Conservation (phyloP, 2,329 filamentous ascomycete species). For the Fusarium sp. region DNA sequence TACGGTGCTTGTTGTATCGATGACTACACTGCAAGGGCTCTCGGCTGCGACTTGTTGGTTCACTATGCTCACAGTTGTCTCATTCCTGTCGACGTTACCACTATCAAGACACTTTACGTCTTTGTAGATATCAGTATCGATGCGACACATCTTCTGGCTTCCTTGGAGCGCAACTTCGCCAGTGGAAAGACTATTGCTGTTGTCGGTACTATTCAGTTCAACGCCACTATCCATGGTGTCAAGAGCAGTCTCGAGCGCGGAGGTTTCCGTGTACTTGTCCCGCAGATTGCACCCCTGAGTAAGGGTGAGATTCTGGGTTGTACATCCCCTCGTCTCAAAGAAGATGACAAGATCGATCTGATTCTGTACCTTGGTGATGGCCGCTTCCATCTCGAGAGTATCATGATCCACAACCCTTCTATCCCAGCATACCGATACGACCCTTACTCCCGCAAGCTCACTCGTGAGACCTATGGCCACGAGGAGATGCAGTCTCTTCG, state of each 20-base stretch:
- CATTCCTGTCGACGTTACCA: slow-evolving; percentile 94
- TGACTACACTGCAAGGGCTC: slow-evolving; percentile 93
- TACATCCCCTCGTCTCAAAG: slow-evolving; percentile 80
- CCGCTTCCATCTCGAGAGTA: slow-evolving; percentile 94
- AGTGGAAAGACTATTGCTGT: slow-evolving; percentile 88
- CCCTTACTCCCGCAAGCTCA: slow-evolving; percentile 92
- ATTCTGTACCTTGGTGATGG: slow-evolving; percentile 93
- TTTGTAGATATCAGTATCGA: slow-evolving; percentile 99
- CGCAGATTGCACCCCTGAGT: slow-evolving; percentile 91
- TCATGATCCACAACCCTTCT: slow-evolving; percentile 97
- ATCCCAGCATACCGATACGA: slow-evolving; percentile 96
- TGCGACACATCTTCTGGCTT: slow-evolving; percentile 84
- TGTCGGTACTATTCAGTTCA: slow-evolving; percentile 98
- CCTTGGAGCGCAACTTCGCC: slow-evolving; percentile 88
- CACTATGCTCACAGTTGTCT: slow-evolving; percentile 98
- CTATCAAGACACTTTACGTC: slow-evolving; percentile 96
- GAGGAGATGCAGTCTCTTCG: slow-evolving; percentile 88
- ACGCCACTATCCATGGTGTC: slow-evolving; percentile 92
- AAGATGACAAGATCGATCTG: slow-evolving; percentile 73
- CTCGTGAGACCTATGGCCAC: slow-evolving; percentile 91
- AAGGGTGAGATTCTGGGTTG: slow-evolving; percentile 98
- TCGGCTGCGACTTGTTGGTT: slow-evolving; percentile 93
- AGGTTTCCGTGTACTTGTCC: slow-evolving; percentile 86
- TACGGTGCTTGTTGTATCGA: slow-evolving; percentile 99
- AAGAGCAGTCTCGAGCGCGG: slow-evolving; percentile 80